Percentiles rank a stretch among this genome's conserved stretches.
These are phyloP conservation scores for Prunella vulgaris DNA, from an alignment of 257 asterid species.

Conservation along the genomic window DNA sequence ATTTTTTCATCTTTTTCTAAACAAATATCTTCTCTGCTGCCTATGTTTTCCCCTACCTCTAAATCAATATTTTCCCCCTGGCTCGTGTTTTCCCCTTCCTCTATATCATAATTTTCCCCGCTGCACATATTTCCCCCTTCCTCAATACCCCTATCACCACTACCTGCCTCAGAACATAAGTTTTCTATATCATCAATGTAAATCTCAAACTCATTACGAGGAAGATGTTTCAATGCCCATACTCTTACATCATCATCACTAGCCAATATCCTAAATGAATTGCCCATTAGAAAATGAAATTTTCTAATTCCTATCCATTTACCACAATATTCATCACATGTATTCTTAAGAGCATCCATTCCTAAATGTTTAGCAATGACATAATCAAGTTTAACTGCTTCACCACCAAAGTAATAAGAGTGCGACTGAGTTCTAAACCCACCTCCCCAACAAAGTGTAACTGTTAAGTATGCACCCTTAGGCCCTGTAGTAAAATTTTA, in stretches of 20 bases:
- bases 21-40: not conserved
- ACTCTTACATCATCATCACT: not conserved
- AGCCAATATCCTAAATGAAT: not conserved
- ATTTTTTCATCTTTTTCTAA: too few species aligned
- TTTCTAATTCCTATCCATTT: not conserved
- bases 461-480: not conserved
- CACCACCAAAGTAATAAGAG: not conserved
- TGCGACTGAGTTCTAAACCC: not conserved
- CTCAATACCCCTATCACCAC: too few species aligned
- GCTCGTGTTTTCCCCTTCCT: too few species aligned
- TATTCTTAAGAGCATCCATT: not conserved
- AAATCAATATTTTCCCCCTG: not conserved
- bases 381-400: not conserved
- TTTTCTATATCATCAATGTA: not conserved
- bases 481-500: not conserved
- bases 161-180: not conserved
- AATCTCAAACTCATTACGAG: not conserved
- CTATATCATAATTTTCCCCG: not conserved
- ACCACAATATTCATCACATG: not conserved
- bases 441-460: not conserved
- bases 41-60: not conserved
- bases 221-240: not conserved
- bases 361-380: not conserved
- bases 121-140: not conserved
- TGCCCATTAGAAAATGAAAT: not conserved